These are phyloP conservation scores for Plantago coronopus DNA, from an alignment of 305 asterid genomes.

Conservation along the genomic window DNA sequence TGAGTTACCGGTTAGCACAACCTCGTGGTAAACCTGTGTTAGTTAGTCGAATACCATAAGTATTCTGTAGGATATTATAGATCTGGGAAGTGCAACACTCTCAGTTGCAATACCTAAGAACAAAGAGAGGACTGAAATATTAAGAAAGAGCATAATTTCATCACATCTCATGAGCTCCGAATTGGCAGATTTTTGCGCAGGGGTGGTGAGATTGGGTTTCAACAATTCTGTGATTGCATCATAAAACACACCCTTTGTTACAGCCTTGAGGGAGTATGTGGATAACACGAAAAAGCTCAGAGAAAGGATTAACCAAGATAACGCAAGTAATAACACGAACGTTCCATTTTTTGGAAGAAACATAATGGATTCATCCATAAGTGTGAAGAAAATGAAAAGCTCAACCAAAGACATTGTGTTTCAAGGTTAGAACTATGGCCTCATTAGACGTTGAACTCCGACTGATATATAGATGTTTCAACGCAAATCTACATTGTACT, in stretches of 20 bases:
- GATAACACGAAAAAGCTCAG: constrained; percentile 23
- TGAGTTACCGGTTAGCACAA: too few species aligned
- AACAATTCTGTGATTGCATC: neutral
- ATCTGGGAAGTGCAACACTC: too few species aligned
- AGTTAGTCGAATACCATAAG: too few species aligned
- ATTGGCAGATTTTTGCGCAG: neutral
- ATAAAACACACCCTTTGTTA: neutral
- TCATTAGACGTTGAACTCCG: neutral
- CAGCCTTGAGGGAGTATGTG: constrained; percentile 4
- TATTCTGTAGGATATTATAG: too few species aligned
- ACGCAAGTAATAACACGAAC: constrained; percentile 18
- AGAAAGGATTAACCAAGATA: constrained; percentile 20
- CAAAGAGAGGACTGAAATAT: constrained; percentile 11
- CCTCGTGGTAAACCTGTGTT: too few species aligned
- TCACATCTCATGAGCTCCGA: neutral
- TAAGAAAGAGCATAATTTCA: neutral
- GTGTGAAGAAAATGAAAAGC: constrained; percentile 26
- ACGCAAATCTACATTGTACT: neutral
- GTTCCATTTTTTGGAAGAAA: constrained; percentile 24
- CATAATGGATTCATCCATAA: constrained; percentile 27
- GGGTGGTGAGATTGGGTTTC: neutral
- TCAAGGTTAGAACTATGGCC: neutral
- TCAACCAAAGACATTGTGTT: constrained; percentile 23
- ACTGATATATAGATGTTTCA: neutral
- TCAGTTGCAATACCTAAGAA: constrained; percentile 21